Conservation (phyloP, 225 moss, liverwort and hornwort species). For the Sphagnum contortum region DNA sequence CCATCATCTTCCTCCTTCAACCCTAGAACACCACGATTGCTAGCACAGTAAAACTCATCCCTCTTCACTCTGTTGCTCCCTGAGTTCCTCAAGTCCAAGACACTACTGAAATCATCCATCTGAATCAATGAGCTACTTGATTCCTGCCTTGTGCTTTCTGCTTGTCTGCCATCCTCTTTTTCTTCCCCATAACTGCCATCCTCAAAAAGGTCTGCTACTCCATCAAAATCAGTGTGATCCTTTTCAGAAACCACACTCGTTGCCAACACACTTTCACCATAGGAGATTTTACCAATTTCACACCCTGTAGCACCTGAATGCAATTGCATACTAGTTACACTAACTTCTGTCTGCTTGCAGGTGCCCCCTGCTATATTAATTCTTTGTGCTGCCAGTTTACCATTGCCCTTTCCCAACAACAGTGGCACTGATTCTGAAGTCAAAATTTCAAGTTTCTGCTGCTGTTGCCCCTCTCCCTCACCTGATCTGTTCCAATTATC, state of each 20-base stretch:
- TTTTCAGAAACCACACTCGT: conserved; percentile 8
- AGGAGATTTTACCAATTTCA: neutral
- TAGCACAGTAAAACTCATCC: conserved; percentile 2
- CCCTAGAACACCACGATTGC: conserved; percentile 33
- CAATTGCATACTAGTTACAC: neutral
- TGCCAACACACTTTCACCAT: neutral
- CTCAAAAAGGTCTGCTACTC: conserved; percentile 53
- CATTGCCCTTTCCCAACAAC: too few species aligned
- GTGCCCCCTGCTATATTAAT: neutral
- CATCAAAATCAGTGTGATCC: conserved; percentile 28
- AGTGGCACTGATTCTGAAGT: too few species aligned
- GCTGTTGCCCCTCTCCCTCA: conserved; percentile 13
- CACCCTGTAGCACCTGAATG: conserved; percentile 1
- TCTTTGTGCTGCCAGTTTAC: conserved; percentile 3
- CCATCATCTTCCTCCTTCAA: conserved; percentile 17
- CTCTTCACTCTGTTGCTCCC: conserved; percentile 18
- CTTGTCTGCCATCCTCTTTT: conserved; percentile 8
- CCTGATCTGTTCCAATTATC: neutral
- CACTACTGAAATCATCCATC: conserved; percentile 27
- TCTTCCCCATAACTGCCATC: conserved; percentile 9
- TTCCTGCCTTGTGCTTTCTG: conserved; percentile 1
- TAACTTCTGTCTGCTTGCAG: conserved; percentile 3
- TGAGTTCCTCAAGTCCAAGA: conserved; percentile 23
- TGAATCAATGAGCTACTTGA: conserved; percentile 11
- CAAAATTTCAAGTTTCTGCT: too few species aligned